These are phyloP conservation scores for Paramarasmius palmivorus DNA, from an alignment of 1,284 basidiomycete genomes.

Conservation along the genomic window DNA sequence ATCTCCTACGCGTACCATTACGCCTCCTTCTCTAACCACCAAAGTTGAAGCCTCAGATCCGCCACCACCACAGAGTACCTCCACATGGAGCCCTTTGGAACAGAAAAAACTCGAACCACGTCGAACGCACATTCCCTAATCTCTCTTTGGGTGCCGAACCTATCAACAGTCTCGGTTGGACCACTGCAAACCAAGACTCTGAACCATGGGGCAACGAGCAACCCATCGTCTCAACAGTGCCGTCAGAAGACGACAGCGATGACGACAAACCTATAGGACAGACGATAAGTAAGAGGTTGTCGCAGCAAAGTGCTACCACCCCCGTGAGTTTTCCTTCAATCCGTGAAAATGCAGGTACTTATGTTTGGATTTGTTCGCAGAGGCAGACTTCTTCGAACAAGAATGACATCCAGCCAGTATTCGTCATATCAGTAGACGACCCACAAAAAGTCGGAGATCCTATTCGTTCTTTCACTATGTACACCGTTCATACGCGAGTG, in stretches of 20 bases:
- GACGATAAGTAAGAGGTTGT: slow-evolving; percentile 35
- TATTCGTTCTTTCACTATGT: slow-evolving; percentile 90
- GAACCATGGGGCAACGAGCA: slow-evolving; percentile 39
- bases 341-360: not conserved
- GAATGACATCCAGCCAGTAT: slow-evolving; percentile 57
- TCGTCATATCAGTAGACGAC: slow-evolving; percentile 86
- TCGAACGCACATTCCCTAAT: slow-evolving; percentile 49
- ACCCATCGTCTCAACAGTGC: slow-evolving; percentile 16
- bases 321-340: slow-evolving; percentile 8
- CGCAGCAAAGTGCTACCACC: slow-evolving; percentile 11
- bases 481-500: slow-evolving; percentile 89
- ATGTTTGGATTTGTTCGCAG: slow-evolving; percentile 18
- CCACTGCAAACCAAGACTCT: slow-evolving; percentile 53
- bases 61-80: not conserved
- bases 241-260: slow-evolving; percentile 60
- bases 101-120: slow-evolving; percentile 25
- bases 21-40: not conserved
- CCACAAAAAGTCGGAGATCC: slow-evolving; percentile 94
- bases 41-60: not conserved
- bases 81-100: slow-evolving; percentile 49
- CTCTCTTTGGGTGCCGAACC: slow-evolving; percentile 62
- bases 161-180: not conserved
- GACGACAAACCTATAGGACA: slow-evolving; percentile 74
- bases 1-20: not conserved
- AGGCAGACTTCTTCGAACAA: slow-evolving; percentile 28